Evolutionary conservation across 768 basidiomycete genomes (phyloP), one percentile per base, ranked within the genome.

Genomic region (Porphyrellus cyaneotinctus): DNA sequence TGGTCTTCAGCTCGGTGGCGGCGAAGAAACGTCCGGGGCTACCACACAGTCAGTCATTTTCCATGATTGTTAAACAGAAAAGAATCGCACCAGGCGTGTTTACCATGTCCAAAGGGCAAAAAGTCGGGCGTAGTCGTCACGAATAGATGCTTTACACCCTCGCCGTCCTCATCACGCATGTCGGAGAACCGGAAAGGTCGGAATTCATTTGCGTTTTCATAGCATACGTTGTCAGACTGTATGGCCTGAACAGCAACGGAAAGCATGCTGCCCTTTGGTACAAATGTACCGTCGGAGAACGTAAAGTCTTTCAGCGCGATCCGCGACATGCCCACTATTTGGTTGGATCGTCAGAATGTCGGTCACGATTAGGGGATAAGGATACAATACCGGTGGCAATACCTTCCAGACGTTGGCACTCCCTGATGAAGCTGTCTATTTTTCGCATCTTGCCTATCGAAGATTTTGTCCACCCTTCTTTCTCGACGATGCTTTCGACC

Each of bases 351-450:
- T n/a, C n/a, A n/a, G n/a, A n/a, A n/a, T 20, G n/a, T n/a, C n/a
- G n/a, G n/a, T n/a, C n/a, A n/a, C n/a, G n/a, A n/a, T n/a, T n/a
- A n/a, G n/a, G n/a, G n/a, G n/a, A n/a, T n/a, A n/a, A n/a, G n/a
- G n/a, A n/a, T n/a, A n/a, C n/a, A n/a, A n/a, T n/a, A n/a, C n/a
- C n/a, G n/a, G n/a, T n/a, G n/a, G n/a, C n/a, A n/a, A n/a, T n/a
- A n/a, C n/a, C n/a, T n/a, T n/a, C n/a, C n/a, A 50, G 6, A 6
- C 49, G 49, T 26, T 43, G 41, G 24, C 32, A 35, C 23, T 53
- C 47, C 48, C 65, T 72, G 37, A 77, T 35, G 44, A 78, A 75
- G 49, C 72, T 77, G 47, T 77, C 75, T 8, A 76, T 38, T 51
- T 70, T 71, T 57, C 57, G 67, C 64, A 73, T 65, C 33, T 68